A percentile compares a stretch with the other conserved stretches of the same genome.
phyloP scores from a whole-genome alignment of 2,329 filamentous ascomycete genomes.

The Nectriaceae sp. region DNA sequence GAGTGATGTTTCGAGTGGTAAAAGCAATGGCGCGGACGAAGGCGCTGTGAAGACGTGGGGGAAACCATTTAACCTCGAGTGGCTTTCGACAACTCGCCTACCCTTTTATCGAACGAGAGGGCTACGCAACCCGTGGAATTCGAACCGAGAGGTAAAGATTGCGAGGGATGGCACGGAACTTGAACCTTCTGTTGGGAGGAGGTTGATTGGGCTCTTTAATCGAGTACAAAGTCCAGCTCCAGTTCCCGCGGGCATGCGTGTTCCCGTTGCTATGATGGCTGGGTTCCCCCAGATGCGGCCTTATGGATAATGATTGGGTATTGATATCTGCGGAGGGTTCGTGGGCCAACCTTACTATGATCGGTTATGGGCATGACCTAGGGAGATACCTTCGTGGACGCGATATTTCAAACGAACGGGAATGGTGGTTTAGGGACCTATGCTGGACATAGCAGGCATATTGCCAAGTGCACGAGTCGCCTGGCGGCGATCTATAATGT shows the following conservation, averaged over 20 bases:
- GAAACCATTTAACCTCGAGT: constrained; percentile 88
- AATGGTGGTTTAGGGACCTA: constrained; percentile 16
- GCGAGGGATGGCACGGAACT: constrained; percentile 92
- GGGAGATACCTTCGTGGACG: constrained; percentile 10
- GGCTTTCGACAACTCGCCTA: constrained; percentile 79
- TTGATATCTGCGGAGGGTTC: constrained; percentile 12
- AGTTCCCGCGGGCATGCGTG: constrained; percentile 30
- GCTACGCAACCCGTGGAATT: constrained; percentile 90
- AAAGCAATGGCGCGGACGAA: constrained; percentile 46
- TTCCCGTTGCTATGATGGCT: constrained; percentile 37
- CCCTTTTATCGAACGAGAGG: constrained; percentile 90
- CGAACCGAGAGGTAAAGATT: constrained; percentile 94
- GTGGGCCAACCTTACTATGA: background rate
- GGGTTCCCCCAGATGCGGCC: constrained; percentile 41
- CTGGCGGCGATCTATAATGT: no score
- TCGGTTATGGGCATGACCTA: background rate
- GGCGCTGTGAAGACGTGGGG: constrained; percentile 71
- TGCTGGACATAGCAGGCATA: constrained; percentile 23
- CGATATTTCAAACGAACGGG: constrained; percentile 27
- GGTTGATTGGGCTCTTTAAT: constrained; percentile 79
- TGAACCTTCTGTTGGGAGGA: constrained; percentile 77
- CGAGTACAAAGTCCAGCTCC: constrained; percentile 45
- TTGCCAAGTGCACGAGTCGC: no score
- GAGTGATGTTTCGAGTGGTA: constrained; percentile 39
- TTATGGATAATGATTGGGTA: constrained; percentile 30